These are phyloP conservation scores for Starmerella tilneyi DNA, from an alignment of 805 yeast genomes.

Conservation along the genomic window DNA sequence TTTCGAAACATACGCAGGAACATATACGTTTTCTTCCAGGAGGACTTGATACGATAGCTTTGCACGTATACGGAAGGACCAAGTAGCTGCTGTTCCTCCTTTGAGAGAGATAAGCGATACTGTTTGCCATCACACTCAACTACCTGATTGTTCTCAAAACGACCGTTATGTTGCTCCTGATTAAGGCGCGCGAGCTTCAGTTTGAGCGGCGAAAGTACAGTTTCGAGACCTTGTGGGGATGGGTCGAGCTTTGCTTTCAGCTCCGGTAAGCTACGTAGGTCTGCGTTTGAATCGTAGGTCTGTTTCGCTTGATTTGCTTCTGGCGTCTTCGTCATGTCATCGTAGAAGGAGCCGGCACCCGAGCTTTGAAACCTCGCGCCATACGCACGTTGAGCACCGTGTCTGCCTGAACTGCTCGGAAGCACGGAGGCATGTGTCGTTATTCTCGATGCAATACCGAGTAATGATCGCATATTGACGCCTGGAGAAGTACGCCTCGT, in stretches of 20 bases:
- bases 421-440: not conserved
- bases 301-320: constrained; percentile 1
- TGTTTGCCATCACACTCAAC: constrained; percentile 39
- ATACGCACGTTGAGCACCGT: not conserved
- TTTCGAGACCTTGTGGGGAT: constrained; percentile 38
- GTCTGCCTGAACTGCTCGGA: too few relatives aligned
- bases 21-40: constrained; percentile 76
- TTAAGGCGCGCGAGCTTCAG: constrained; percentile 50
- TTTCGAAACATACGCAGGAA: constrained; percentile 68
- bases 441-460: not conserved
- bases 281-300: constrained; percentile 20
- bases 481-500: too few relatives aligned
- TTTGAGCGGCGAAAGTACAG: constrained; percentile 61
- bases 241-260: constrained; percentile 33
- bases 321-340: constrained; percentile 9
- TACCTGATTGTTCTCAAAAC: constrained; percentile 53
- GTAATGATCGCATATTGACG: too few relatives aligned
- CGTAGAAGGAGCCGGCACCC: constrained; percentile 14
- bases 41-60: constrained; percentile 74
- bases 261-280: constrained; percentile 23
- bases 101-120: constrained; percentile 48
- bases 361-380: constrained; percentile 14
- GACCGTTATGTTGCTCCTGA: constrained; percentile 52
- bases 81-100: constrained; percentile 60
- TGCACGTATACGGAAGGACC: constrained; percentile 82